These are phyloP conservation scores for Mortierella antarctica DNA, from an alignment of 192 early-diverging fungal species.

Conservation along the genomic window DNA sequence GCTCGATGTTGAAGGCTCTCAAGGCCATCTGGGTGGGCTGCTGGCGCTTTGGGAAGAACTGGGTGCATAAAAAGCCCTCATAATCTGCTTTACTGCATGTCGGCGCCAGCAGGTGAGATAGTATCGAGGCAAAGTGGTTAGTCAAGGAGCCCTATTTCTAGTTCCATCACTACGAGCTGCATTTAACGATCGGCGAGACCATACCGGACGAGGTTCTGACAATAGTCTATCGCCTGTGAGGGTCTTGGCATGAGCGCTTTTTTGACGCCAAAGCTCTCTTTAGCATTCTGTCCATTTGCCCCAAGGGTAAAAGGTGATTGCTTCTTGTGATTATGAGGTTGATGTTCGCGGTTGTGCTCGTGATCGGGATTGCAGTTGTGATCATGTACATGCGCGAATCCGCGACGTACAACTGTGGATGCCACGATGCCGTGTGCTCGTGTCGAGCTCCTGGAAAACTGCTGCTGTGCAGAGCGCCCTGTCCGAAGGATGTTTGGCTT, in stretches of 20 bases:
- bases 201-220: slow-evolving; percentile 45
- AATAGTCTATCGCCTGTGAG: slow-evolving; percentile 30
- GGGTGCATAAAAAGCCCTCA: slow-evolving; percentile 48
- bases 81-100: slow-evolving; percentile 32
- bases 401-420: background rate
- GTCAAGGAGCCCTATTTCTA: too few species aligned
- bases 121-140: background rate
- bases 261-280: background rate
- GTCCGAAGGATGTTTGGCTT: background rate
- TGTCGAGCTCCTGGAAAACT: too few species aligned
- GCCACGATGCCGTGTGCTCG: background rate
- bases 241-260: slow-evolving; percentile 29
- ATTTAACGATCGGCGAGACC: background rate
- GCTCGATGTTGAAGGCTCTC: slow-evolving; percentile 92
- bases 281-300: slow-evolving; percentile 4
- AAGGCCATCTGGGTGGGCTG: slow-evolving; percentile 80
- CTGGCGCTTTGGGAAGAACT: slow-evolving; percentile 76
- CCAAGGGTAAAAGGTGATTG: slow-evolving; percentile 40
- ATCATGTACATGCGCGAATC: slow-evolving; percentile 33
- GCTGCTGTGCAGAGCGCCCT: too few species aligned
- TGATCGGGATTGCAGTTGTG: slow-evolving; percentile 39
- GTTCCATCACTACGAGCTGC: too few species aligned
- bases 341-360: slow-evolving; percentile 24
- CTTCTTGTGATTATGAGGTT: slow-evolving; percentile 20
- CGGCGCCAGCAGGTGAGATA: background rate